These are phyloP conservation scores for Starmera caribaea DNA, from an alignment of 805 yeast genomes.

Conservation along the genomic window DNA sequence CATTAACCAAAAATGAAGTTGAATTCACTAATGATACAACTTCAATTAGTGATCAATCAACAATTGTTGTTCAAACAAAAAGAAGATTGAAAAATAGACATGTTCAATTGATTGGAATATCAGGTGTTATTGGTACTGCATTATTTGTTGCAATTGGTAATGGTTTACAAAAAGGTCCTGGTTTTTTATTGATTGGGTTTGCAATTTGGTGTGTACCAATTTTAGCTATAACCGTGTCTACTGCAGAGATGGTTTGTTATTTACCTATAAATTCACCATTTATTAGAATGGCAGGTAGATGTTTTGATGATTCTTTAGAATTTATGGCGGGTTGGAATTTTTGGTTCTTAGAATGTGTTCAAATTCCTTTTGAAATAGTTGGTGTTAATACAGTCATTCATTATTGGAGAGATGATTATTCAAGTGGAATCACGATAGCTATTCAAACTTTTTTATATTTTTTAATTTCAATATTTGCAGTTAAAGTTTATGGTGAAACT, in stretches of 20 bases:
- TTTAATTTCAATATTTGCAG: constrained; percentile 62
- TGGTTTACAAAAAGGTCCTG: constrained; percentile 57
- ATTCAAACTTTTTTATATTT: constrained; percentile 58
- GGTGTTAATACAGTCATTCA: constrained; percentile 73
- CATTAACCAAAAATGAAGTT: not conserved
- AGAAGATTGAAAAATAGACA: constrained; percentile 58
- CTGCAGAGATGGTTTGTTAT: constrained; percentile 74
- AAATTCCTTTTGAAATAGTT: constrained; percentile 76
- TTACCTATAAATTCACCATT: constrained; percentile 74
- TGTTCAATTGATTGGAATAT: constrained; percentile 68
- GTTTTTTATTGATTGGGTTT: constrained; percentile 54
- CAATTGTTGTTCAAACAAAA: constrained; percentile 22
- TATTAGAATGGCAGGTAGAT: constrained; percentile 62
- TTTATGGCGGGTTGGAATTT: constrained; percentile 75
- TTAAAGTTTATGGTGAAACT: constrained; percentile 66
- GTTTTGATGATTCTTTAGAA: constrained; percentile 68
- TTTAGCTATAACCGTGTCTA: constrained; percentile 53
- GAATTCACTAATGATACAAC: not conserved
- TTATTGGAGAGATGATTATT: constrained; percentile 71
- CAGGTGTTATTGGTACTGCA: constrained; percentile 79
- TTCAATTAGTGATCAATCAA: constrained; percentile 14
- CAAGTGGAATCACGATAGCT: constrained; percentile 59
- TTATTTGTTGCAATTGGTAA: constrained; percentile 65
- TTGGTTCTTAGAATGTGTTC: constrained; percentile 65
- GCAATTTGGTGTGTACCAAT: constrained; percentile 63